These are phyloP conservation scores for Narthecium ossifragum DNA, from an alignment of 106 monocot species.

Conservation along the genomic window DNA sequence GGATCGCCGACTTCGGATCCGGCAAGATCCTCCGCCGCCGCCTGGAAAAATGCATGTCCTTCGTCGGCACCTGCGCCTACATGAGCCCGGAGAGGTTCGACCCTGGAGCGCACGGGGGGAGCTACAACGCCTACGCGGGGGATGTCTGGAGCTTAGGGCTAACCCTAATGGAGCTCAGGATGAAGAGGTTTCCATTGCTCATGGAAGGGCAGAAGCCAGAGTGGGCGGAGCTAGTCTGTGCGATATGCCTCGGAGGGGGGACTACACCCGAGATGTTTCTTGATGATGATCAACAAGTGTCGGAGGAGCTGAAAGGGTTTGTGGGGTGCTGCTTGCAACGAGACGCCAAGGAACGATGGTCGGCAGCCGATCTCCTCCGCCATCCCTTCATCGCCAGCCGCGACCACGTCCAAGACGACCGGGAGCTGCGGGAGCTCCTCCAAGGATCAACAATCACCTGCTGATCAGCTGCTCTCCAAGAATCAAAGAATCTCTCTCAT, in stretches of 20 bases:
- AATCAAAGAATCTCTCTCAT: too few relatives aligned
- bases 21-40: conserved; percentile 42
- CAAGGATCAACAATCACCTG: too few relatives aligned
- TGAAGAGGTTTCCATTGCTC: conserved; percentile 65
- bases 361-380: conserved; percentile 49
- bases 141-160: conserved; percentile 84
- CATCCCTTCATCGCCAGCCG: conserved; percentile 65
- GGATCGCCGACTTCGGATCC: conserved; percentile 78
- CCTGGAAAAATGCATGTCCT: conserved; percentile 51
- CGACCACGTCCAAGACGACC: conserved; percentile 19
- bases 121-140: conserved; percentile 71
- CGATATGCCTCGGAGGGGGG: conserved; percentile 79
- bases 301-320: conserved; percentile 50
- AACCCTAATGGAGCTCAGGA: conserved; percentile 54
- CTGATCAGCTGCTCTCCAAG: too few relatives aligned
- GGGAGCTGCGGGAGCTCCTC: conserved; percentile 32
- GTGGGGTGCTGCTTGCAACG: conserved; percentile 66
- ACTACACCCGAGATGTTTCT: background rate
- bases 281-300: conserved; percentile 15
- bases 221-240: conserved; percentile 91
- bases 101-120: conserved; percentile 47
- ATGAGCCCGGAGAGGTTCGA: conserved; percentile 92
- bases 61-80: conserved; percentile 81
- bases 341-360: conserved; percentile 61
- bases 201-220: conserved; percentile 63